Percentiles rank a stretch among this genome's conserved stretches.
phyloP scores from a whole-genome alignment of 2,329 filamentous ascomycete species.

The Endocalyx cinctus region DNA sequence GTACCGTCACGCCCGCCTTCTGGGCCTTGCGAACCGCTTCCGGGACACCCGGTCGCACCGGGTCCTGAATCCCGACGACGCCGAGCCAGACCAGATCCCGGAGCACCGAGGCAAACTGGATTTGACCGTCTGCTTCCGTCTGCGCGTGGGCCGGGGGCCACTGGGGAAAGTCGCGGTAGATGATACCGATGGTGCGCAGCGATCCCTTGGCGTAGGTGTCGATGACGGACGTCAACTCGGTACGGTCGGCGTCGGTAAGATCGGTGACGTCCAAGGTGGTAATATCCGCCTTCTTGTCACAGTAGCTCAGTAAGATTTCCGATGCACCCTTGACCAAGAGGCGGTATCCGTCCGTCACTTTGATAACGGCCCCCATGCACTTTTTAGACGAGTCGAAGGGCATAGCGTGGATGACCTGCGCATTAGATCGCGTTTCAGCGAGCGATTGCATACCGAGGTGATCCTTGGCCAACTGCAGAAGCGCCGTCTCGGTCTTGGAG shows the following conservation, averaged over 20 bases:
- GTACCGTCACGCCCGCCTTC: constrained; percentile 64
- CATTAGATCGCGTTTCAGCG: constrained; percentile 40
- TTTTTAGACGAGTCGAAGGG: constrained; percentile 52
- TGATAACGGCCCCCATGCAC: constrained; percentile 53
- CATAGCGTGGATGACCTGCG: constrained; percentile 44
- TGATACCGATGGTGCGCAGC: constrained; percentile 69
- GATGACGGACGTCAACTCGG: constrained; percentile 50
- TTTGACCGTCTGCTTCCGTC: constrained; percentile 52
- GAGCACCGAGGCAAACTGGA: constrained; percentile 58
- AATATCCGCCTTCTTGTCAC: constrained; percentile 28
- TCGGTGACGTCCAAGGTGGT: constrained; percentile 37
- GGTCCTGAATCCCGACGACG: constrained; percentile 71
- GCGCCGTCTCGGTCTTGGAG: constrained; percentile 53
- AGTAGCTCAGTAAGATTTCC: constrained; percentile 47
- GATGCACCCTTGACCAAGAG: constrained; percentile 53
- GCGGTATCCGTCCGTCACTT: constrained; percentile 41
- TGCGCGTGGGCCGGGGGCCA: constrained; percentile 67
- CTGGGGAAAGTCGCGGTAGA: constrained; percentile 66
- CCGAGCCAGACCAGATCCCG: constrained; percentile 69
- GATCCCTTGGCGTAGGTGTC: constrained; percentile 61
- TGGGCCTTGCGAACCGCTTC: constrained; percentile 64
- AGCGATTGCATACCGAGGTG: constrained; percentile 45
- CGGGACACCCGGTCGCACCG: constrained; percentile 62
- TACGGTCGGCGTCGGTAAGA: constrained; percentile 53
- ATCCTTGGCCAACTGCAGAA: constrained; percentile 46